Base-by-base conservation (phyloP, 2,329 filamentous ascomycete genomes). In the Boeremia lycopersici region DNA sequence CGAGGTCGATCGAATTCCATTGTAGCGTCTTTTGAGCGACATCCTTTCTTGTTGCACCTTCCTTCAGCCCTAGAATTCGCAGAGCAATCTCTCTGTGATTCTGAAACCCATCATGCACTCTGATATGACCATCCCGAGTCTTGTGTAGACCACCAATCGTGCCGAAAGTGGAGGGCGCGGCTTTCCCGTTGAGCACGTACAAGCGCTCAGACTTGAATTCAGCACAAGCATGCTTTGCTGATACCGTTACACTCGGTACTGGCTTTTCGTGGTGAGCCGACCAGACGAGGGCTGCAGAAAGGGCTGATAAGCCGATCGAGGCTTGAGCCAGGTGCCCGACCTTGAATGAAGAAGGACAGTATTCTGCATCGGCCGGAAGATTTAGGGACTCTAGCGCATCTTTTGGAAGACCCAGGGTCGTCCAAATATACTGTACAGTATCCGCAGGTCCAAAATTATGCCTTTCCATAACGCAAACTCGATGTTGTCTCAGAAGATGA, bases 201-300 rank as follows among this genome's bases (percentile, higher is more conserved):
- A 84, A 67, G 1, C 77, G 68, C 56, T 85, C 82, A 0, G 82
- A 84, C 19, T 78, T 78, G 69, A 84, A 86, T 56, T 86, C 83
- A 3, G 79, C 64, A 6, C 73, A 68, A 0, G 83, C 82, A 57
- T 83, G 80, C 19, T 76, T 69, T 0, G 76, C 69, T 1, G 77
- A 72, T 0, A 85, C 78, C 1, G 62, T 74, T 1, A 84, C 77
- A 0, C 25, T 57, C 0, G 79, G 76, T 0, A 79, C 52, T 0
- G 55, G 0, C 0, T 30, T 60, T 6, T 48, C 6, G 8, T 73
- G 70, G 2, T 76, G 73, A 1, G 67, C 33, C 1, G 78, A 70
- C 53, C 79, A 71, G 11, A 84, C 64, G 8, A 81, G 72, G 0
- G 82, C 77, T 1, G 83, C 83, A 0, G 77, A 65, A 0, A 86